Conservation (phyloP, 2,329 filamentous ascomycete species). For the Alternaria ethzedia region DNA sequence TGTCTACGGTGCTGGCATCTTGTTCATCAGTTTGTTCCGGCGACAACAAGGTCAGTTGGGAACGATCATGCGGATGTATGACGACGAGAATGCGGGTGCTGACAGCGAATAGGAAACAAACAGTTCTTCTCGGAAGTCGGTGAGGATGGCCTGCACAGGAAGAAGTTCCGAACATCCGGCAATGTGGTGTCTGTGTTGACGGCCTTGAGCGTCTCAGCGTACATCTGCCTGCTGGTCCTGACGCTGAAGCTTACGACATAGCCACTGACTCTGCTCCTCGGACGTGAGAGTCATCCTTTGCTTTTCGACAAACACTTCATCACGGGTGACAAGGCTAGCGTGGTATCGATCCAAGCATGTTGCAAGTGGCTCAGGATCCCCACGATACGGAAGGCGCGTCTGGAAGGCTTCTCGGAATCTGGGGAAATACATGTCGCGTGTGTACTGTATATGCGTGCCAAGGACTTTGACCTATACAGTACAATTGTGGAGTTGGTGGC, state of each 20-base stretch:
- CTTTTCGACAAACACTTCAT: not conserved
- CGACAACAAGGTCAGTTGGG: constrained; percentile 70
- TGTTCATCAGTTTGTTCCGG: constrained; percentile 83
- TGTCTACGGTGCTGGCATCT: constrained; percentile 83
- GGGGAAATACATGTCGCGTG: constrained; percentile 17
- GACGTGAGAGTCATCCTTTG: not conserved
- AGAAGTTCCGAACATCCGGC: constrained; percentile 69
- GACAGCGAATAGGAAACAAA: constrained; percentile 65
- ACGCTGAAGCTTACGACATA: constrained; percentile 57
- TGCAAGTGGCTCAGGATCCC: not conserved
- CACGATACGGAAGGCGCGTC: constrained; percentile 2
- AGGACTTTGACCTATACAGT: not conserved
- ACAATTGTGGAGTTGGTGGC: constrained; percentile 31
- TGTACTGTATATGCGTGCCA: constrained; percentile 20
- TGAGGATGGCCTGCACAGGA: constrained; percentile 65
- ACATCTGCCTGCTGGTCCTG: constrained; percentile 65
- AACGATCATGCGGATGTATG: not conserved
- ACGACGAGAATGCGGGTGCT: constrained; percentile 6
- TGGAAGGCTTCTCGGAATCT: constrained; percentile 7
- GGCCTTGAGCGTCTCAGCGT: constrained; percentile 67
- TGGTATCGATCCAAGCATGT: not conserved
- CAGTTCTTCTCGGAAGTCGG: constrained; percentile 81
- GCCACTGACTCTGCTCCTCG: not conserved
- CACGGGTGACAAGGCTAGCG: not conserved
- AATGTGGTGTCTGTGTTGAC: constrained; percentile 70